phyloP scores from a whole-genome alignment of 2,329 filamentous ascomycete species.

The Exophiala sp. region DNA sequence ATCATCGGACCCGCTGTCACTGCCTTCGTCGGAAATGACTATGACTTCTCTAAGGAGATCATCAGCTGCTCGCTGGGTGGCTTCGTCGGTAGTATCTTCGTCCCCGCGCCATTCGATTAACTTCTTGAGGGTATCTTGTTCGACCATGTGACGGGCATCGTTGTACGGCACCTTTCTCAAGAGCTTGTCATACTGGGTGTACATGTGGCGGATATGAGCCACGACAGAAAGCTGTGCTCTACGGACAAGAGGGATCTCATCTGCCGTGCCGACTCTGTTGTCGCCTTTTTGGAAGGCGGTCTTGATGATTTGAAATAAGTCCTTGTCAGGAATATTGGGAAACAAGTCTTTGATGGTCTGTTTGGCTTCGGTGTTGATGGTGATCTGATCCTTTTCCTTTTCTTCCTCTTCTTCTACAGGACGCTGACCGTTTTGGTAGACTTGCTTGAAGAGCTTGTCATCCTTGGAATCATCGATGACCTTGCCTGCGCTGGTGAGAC shows the following conservation, averaged over 20 bases:
- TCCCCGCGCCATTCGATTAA: slow-evolving; percentile 60
- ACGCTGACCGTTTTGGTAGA: slow-evolving; percentile 24
- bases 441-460: slow-evolving; percentile 23
- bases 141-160: slow-evolving; percentile 50
- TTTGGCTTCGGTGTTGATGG: slow-evolving; percentile 52
- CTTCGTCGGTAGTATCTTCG: slow-evolving; percentile 47
- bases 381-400: slow-evolving; percentile 34
- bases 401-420: slow-evolving; percentile 20
- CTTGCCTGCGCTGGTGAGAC: slow-evolving; percentile 44
- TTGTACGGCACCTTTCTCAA: slow-evolving; percentile 49
- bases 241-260: slow-evolving; percentile 49
- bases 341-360: slow-evolving; percentile 57
- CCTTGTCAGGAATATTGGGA: slow-evolving; percentile 55
- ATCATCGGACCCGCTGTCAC: slow-evolving; percentile 38
- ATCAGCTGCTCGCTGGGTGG: slow-evolving; percentile 49
- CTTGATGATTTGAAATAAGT: slow-evolving; percentile 53
- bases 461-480: slow-evolving; percentile 33
- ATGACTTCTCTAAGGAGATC: slow-evolving; percentile 60
- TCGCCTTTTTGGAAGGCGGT: slow-evolving; percentile 57
- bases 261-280: slow-evolving; percentile 53
- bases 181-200: slow-evolving; percentile 58
- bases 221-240: slow-evolving; percentile 57
- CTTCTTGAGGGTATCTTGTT: slow-evolving; percentile 51
- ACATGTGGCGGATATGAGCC: slow-evolving; percentile 56
- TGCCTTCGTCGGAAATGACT: slow-evolving; percentile 56